Percentiles rank a stretch among this genome's conserved stretches.
Evolutionary conservation across 306 rosid species (phyloP).

Genomic region (Medicago arabica): DNA sequence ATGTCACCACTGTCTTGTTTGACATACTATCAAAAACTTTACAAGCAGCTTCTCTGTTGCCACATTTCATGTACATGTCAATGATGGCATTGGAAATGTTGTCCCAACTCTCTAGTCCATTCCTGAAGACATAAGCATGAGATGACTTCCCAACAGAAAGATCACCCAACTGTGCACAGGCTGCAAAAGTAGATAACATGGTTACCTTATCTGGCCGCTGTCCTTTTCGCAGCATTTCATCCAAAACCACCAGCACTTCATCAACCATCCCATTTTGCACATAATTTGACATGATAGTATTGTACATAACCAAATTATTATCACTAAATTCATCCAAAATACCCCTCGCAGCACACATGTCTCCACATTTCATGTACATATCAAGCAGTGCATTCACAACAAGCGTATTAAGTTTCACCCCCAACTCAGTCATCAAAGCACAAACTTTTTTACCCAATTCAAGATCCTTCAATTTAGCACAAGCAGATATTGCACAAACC

Average conservation of each 20-base stretch:
- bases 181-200: conserved; percentile 66
- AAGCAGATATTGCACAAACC: conserved; percentile 79
- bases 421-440: conserved; percentile 53
- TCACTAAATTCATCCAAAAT: conserved; percentile 57
- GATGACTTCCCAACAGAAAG: conserved; percentile 61
- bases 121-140: conserved; percentile 69
- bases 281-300: conserved; percentile 79
- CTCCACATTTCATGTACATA: conserved; percentile 86
- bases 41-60: conserved; percentile 61
- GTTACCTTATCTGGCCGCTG: conserved; percentile 70
- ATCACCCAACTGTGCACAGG: conserved; percentile 68
- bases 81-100: conserved; percentile 71
- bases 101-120: conserved; percentile 70
- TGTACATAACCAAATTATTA: conserved; percentile 73
- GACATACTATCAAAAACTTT: conserved; percentile 57
- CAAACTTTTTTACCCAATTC: conserved; percentile 61
- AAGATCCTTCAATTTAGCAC: conserved; percentile 77
- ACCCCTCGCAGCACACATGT: conserved; percentile 49
- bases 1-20: conserved; percentile 67
- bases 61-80: conserved; percentile 87
- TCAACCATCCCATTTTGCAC: conserved; percentile 56
- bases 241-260: conserved; percentile 57
- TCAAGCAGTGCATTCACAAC: conserved; percentile 77
- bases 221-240: conserved; percentile 59
- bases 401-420: conserved; percentile 55